Evolutionary conservation across 2,329 filamentous ascomycete species (phyloP), one percentile per base, ranked within the genome.

Genomic region (Chaetomium globosum): DNA sequence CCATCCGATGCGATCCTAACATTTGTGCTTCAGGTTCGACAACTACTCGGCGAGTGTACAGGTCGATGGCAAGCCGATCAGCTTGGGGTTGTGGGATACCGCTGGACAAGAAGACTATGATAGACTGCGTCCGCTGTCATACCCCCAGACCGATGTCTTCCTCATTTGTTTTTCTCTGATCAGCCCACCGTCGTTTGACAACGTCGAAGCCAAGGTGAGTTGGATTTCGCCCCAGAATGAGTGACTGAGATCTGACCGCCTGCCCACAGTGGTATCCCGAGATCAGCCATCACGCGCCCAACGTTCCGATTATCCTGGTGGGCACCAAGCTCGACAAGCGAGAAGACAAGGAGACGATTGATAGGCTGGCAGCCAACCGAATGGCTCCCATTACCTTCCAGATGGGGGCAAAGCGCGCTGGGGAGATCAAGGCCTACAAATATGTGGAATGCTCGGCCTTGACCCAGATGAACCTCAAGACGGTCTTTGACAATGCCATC

Each of bases 21-120:
- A 52, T 21, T 55, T 67, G 30, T n/a, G 30, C 43, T 4, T 28
- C 72, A 97, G 93, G 69, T 98, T 98, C 80, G 94, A 98, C 78
- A 99, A 99, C 83, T 98, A 98, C 83, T 97, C 94, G 46, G 95
- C 95, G 70, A 97, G 93, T 83, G 95, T 99, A 63, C 97, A 97
- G 92, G 95, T 98, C 64, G 95, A 98, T 82, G 93, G 93, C 74
- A 96, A 96, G 82, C 94, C 94, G 67, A 97, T 98, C 81, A 97
- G 93, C 80, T 81, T 99, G 73, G 95, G 94, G 72, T 83, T 99
- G 36, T 98, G 95, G 94, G 94, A 99, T 90, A 99, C 94, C 71
- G 94, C 94, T 71, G 94, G 94, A 75, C 95, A 98, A 83, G 94
- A 98, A 82, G 94, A 98, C 85, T 98, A 98, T 82, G 94, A 98